Evolutionary conservation across 2,329 filamentous ascomycete species (phyloP), one percentile per base, ranked within the genome.

Genomic region (Aspergillus proliferans): DNA sequence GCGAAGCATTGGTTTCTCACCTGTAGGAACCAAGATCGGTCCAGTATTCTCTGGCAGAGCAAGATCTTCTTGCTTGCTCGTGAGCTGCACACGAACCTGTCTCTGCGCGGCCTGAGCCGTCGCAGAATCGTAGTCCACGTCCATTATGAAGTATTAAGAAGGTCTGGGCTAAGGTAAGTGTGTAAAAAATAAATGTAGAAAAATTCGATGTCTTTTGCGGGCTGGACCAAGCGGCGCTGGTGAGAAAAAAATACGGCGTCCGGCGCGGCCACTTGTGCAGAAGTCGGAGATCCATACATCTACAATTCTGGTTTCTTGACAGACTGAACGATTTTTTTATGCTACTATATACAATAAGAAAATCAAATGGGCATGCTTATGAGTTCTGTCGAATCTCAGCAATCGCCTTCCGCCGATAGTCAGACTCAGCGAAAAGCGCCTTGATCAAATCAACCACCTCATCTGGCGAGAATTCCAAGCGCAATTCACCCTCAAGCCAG

Each of bases 401-500:
- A 57, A 84, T 81, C 3, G 81, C 79, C 59, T 72, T 74, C 53
- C 79, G 72, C 48, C 82, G 69, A 60, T 82, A 71, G 33, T 80
- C 76, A 54, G 78, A 81, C 55, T 84, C 82, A 15, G 82, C 81
- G 64, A 85, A 85, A 33, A 85, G 64, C 15, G 82, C 82, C 63
- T 81, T 74, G 45, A 85, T 80, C 62, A 85, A 59, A 58, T 84
- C 82, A 12, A 83, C 71, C 7, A 85, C 76, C 61, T 85, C 82
- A 30, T 82, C 80, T 2, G 71, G 70, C 21, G 75, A 75, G 66
- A 84, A 85, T 59, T 85, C 82, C 48, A 84, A 61, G 51, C 76
- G 77, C 57, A 85, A 58, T 62, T 82, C 82, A n/a, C 80, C 80
- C 56, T 85, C 81, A 2, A 73, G 74, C 82, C 82, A 85, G 40